Base-by-base conservation (phyloP, 2,329 filamentous ascomycete species). In the Nigrograna mackinnonii region DNA sequence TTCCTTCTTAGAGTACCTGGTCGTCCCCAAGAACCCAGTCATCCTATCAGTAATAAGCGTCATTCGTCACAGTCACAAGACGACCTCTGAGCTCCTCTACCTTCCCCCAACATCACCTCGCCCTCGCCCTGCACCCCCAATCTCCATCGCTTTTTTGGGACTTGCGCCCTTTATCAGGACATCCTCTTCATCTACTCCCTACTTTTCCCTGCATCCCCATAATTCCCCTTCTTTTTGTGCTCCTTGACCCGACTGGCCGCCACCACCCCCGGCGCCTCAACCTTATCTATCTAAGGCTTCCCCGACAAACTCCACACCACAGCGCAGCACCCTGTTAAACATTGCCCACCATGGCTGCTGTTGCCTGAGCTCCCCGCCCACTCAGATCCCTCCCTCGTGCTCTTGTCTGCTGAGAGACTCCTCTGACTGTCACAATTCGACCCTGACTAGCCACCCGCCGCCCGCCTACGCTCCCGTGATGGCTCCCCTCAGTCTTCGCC, bases 391-490 rank as follows among this genome's bases (percentile, higher is more conserved):
- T 44, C 49, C 50, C 58, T 57, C 56, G 61, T 65, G 60, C 22
- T 43, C 57, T 45, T 44, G 52, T 62, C 58, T 60, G 48, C 58
- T 60, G 57, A 56, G 55, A 55, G 51, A 52, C 43, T 44, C 42
- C 43, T 46, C 49, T 55, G 53, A 52, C 61, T 46, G 53, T 49
- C 49, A 46, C 54, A 38, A 33, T 47, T 38, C 49, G 46, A 54
- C 36, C 48, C 49, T 57, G 54, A 57, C 51, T 45, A 55, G 49
- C 49, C 41, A 45, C 47, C 45, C 46, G 39, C 47, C 41, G 41
- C 57, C 44, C 46, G n/a, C 48, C 37, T 58, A 56, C 49, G 47
- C 64, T 65, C 19, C 19, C 65, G 65, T 68, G 63, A 68, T 68
- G 65, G 65, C 64, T 60, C 51, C 61, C 58, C 60, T 52, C 46